phyloP scores from a whole-genome alignment of 1,139 yeast genomes.

The Meyerozyma carpophila region DNA sequence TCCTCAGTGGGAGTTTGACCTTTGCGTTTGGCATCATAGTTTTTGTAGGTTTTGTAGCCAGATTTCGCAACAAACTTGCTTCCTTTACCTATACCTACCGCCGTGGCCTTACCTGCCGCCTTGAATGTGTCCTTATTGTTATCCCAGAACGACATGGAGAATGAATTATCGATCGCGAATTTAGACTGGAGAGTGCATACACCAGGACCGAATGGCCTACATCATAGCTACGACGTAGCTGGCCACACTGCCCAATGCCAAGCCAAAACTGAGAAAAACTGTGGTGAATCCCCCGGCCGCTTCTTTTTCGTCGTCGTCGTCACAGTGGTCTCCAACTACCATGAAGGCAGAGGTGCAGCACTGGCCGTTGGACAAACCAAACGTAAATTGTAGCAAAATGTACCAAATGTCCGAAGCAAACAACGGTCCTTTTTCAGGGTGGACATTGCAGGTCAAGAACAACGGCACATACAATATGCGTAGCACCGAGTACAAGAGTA shows the following conservation, averaged over 20 bases:
- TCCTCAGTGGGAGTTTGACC: slow-evolving; percentile 12
- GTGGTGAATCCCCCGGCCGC: slow-evolving; percentile 95
- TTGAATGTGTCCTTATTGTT: slow-evolving; percentile 46
- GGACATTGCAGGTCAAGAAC: slow-evolving; percentile 63
- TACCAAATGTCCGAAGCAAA: slow-evolving; percentile 64
- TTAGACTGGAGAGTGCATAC: no score
- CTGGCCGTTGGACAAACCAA: slow-evolving; percentile 88
- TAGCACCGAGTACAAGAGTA: slow-evolving; percentile 47
- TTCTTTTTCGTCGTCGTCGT: slow-evolving; percentile 63
- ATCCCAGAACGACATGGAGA: slow-evolving; percentile 42
- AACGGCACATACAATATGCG: slow-evolving; percentile 58
- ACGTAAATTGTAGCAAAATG: slow-evolving; percentile 60
- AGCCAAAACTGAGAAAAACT: slow-evolving; percentile 66
- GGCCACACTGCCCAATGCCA: slow-evolving; percentile 70
- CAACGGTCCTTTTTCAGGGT: slow-evolving; percentile 32
- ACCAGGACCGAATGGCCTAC: not conserved
- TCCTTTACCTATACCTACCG: slow-evolving; percentile 46
- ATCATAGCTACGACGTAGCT: slow-evolving; percentile 46
- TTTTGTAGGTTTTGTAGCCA: slow-evolving; percentile 45
- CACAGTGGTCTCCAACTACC: slow-evolving; percentile 61
- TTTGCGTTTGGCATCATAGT: slow-evolving; percentile 19
- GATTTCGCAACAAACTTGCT: slow-evolving; percentile 44
- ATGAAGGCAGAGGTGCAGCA: slow-evolving; percentile 76
- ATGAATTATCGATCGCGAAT: not conserved
- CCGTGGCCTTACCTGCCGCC: slow-evolving; percentile 41